Evolutionary conservation across 257 asterid species (phyloP), one percentile per base, ranked within the genome.

Genomic region (Solanum gandarillasii): DNA sequence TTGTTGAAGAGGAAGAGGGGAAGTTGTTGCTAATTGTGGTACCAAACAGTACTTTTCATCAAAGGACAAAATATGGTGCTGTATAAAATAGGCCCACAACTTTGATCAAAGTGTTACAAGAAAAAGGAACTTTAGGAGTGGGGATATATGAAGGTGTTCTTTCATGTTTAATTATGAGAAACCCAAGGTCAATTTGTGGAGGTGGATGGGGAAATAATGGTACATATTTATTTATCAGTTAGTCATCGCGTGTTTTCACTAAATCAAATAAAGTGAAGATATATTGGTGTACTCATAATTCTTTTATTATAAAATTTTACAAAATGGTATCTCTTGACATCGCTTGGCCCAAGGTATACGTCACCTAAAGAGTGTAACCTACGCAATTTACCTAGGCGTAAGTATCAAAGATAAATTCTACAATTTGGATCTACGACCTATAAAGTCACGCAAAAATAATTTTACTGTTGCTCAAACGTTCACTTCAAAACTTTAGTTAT

Each of bases 101-200:
- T 18, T 35, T 41, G 43, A 48, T 27, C 70, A 48, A 81, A 27
- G 27, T 81, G 48, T 84, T 87, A 29, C 72, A 72, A 84, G 84
- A 27, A 82, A 72, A 86, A 84, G 83, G 84, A 39, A 82, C 85
- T 82, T 48, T 82, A 46, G 20, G 29, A 48, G 85, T 82, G 85
- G 85, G 21, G 70, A 10, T 73, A 81, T 73, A 81, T 81, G 35
- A n/a, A 81, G 85, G 13, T 81, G 38, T 14, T 75, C 39, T 68
- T 74, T 75, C 91, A 86, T 88, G 92, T 92, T 84, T 87, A 87
- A 90, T 87, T 88, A 93, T 90, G 87, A 88, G 79, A 92, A 90
- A 87, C 88, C 89, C 82, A 87, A 91, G 84, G 38, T 43, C 3
- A 79, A 14, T 43, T 43, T 79, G 85, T 82, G 18, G 27, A 3